Evolutionary conservation across 306 rosid species (phyloP).

Genomic region (Leucaena leucocephala): DNA sequence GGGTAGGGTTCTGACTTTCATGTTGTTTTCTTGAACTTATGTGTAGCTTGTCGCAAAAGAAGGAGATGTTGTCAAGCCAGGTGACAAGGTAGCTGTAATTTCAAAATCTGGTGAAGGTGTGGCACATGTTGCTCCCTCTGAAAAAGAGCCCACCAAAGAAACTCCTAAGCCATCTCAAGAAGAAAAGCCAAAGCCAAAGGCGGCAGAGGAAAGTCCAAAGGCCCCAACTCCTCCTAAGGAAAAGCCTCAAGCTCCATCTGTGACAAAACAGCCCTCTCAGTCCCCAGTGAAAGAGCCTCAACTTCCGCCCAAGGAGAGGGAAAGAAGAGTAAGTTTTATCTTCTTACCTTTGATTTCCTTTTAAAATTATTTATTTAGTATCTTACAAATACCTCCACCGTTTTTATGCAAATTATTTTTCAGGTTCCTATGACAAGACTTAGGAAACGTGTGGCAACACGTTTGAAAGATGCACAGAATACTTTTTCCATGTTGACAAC

Average conservation of each 20-base stretch:
- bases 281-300: constrained; percentile 37
- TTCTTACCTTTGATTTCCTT: background rate
- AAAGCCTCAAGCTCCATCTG: constrained; percentile 40
- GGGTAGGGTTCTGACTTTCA: background rate
- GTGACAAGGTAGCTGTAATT: constrained; percentile 61
- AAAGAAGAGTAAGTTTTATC: constrained; percentile 59
- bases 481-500: constrained; percentile 72
- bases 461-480: constrained; percentile 70
- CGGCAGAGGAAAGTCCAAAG: constrained; percentile 37
- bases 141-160: constrained; percentile 35
- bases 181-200: constrained; percentile 36
- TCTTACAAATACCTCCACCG: background rate
- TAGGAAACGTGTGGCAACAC: constrained; percentile 70
- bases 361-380: background rate
- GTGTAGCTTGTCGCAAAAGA: constrained; percentile 56
- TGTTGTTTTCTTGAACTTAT: constrained; percentile 11
- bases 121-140: constrained; percentile 48
- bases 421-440: constrained; percentile 77
- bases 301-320: constrained; percentile 56
- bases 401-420: background rate
- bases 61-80: constrained; percentile 69
- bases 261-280: constrained; percentile 33
- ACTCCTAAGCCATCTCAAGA: constrained; percentile 44
- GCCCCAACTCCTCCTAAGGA: constrained; percentile 36
- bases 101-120: constrained; percentile 60